These are phyloP conservation scores for Pseudogymnoascus sp. DNA, from an alignment of 2,329 filamentous ascomycete genomes.

Conservation along the genomic window DNA sequence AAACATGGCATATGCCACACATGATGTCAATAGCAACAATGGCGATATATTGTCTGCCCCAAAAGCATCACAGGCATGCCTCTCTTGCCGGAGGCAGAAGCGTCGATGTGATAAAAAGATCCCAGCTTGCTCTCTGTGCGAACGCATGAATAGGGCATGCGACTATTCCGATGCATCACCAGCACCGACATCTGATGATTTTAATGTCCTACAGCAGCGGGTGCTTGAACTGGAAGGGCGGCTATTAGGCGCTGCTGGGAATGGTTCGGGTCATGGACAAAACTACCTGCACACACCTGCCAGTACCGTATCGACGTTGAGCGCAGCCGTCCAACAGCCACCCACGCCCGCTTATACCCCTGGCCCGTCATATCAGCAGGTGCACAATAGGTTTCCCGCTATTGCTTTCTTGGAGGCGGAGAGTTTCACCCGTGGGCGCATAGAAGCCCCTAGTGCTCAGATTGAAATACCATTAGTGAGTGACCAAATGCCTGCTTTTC, in stretches of 20 bases:
- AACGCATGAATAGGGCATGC: constrained; percentile 33
- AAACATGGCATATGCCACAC: background rate
- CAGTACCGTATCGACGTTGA: background rate
- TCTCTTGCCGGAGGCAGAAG: constrained; percentile 40
- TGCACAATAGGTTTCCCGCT: constrained; percentile 32
- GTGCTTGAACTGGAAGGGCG: constrained; percentile 32
- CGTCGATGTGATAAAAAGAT: constrained; percentile 43
- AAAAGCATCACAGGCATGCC: constrained; percentile 34
- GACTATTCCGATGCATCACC: constrained; percentile 33
- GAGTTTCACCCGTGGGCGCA: constrained; percentile 30
- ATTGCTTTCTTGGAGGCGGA: constrained; percentile 37
- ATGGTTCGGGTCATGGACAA: background rate
- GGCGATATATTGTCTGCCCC: constrained; percentile 8
- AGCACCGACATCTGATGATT: constrained; percentile 32
- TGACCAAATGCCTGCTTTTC: background rate
- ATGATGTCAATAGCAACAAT: constrained; percentile 1
- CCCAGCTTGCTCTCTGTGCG: constrained; percentile 39
- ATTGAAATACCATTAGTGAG: constrained; percentile 33
- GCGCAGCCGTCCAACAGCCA: background rate
- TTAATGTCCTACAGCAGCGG: constrained; percentile 31
- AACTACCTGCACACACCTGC: background rate
- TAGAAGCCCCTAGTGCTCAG: constrained; percentile 31
- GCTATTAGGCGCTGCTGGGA: constrained; percentile 15
- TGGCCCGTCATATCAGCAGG: constrained; percentile 17
- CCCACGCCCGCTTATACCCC: constrained; percentile 17